Percentiles rank a stretch among this genome's conserved stretches.
phyloP scores from a whole-genome alignment of 78 protist species.

The Speleostelium caveatum region DNA sequence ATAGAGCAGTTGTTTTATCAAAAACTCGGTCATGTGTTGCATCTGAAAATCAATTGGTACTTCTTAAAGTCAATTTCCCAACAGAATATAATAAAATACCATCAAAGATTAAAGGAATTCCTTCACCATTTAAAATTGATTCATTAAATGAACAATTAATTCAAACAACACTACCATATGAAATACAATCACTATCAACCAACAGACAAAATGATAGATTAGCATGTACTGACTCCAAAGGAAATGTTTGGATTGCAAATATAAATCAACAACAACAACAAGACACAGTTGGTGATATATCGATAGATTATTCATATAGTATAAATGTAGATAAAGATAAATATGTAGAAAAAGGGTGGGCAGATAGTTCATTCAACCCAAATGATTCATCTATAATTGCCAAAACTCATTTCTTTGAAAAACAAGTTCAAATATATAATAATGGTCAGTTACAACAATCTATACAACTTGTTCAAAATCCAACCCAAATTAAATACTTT shows the following conservation, averaged over 20 bases:
- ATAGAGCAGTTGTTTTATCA: slow-evolving; percentile 19
- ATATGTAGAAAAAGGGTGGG: slow-evolving; percentile 47
- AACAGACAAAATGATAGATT: background rate
- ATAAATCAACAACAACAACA: background rate
- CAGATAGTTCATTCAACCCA: slow-evolving; percentile 33
- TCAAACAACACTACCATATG: slow-evolving; percentile 7
- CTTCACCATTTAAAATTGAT: slow-evolving; percentile 34
- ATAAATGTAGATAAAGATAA: background rate
- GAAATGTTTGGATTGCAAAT: background rate
- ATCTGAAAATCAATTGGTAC: slow-evolving; percentile 6
- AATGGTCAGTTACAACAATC: slow-evolving; percentile 4
- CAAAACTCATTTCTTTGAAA: slow-evolving; percentile 24
- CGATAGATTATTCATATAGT: background rate
- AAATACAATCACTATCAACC: slow-evolving; percentile 45
- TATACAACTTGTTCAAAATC: slow-evolving; percentile 25
- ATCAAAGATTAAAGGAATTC: slow-evolving; percentile 69
- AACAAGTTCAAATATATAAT: slow-evolving; percentile 19
- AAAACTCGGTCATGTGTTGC: slow-evolving; percentile 12
- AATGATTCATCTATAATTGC: slow-evolving; percentile 3
- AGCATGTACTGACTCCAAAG: background rate
- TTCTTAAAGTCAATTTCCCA: slow-evolving; percentile 51
- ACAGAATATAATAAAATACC: background rate
- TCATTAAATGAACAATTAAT: background rate
- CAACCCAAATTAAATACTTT: slow-evolving; percentile 47
- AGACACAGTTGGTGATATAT: background rate